Conservation (phyloP, 1,284 basidiomycete species). For the Hypsizygus ulmarius region DNA sequence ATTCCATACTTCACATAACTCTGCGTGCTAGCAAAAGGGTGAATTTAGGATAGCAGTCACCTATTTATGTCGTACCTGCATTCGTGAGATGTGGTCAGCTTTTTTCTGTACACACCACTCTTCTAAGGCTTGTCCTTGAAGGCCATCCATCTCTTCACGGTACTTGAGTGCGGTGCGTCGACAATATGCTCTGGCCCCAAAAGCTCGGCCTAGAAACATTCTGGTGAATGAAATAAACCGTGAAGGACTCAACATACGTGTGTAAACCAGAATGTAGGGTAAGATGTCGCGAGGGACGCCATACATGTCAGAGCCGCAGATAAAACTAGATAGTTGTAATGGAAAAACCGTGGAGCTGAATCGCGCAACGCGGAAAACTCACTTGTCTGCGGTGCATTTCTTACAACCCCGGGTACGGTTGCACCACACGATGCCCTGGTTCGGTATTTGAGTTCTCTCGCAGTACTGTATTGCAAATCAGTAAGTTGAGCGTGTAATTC, state of each 20-base stretch:
- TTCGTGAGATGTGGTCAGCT: background rate
- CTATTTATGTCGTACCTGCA: constrained; percentile 1
- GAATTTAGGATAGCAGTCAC: background rate
- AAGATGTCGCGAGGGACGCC: background rate
- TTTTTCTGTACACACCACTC: constrained; percentile 6
- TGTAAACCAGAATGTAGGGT: too few relatives aligned
- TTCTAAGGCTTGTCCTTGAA: constrained; percentile 1
- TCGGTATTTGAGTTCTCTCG: constrained; percentile 3
- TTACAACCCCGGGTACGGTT: constrained; percentile 10
- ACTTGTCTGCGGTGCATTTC: constrained; percentile 5
- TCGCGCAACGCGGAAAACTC: background rate
- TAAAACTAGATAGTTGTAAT: constrained; percentile 2
- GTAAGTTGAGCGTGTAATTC: background rate
- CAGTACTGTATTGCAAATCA: constrained; percentile 7
- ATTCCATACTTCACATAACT: constrained; percentile 8
- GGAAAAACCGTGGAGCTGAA: background rate
- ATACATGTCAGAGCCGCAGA: background rate
- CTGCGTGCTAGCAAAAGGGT: constrained; percentile 4
- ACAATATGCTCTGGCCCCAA: background rate
- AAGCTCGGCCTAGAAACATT: background rate
- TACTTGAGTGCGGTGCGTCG: constrained; percentile 5
- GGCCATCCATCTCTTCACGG: background rate
- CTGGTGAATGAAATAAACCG: background rate
- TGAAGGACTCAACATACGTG: too few relatives aligned
- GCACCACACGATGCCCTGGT: constrained; percentile 7